A percentile compares a stretch with the other conserved stretches of the same genome.
Conservation (phyloP, 768 basidiomycete genomes). For the Dacryopinax spathularia region DNA sequence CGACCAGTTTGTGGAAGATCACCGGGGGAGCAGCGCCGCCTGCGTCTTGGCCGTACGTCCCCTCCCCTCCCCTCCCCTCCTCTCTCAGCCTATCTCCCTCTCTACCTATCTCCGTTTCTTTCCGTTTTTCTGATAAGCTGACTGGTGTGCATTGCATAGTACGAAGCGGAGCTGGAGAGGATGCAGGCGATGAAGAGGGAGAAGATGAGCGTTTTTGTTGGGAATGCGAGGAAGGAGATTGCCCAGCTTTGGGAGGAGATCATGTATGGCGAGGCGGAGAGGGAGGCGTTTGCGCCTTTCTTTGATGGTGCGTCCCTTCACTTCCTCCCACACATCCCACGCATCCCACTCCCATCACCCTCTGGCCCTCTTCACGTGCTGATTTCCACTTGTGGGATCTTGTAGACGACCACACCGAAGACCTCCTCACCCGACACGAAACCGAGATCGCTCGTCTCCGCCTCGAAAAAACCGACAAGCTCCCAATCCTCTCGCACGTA, state of each 20-base stretch:
- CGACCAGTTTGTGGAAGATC: conserved; percentile 77
- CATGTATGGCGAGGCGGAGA: conserved; percentile 71
- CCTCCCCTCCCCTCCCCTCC: neutral
- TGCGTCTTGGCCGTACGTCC: conserved; percentile 46
- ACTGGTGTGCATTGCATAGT: conserved; percentile 25
- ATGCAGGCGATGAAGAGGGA: conserved; percentile 82
- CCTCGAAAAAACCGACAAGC: conserved; percentile 67
- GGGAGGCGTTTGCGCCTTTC: conserved; percentile 65
- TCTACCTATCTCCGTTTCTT: neutral
- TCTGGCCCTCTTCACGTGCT: neutral
- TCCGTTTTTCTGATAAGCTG: neutral
- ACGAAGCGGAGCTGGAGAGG: conserved; percentile 77
- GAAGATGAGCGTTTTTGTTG: conserved; percentile 72
- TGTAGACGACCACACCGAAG: conserved; percentile 76
- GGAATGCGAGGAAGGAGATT: conserved; percentile 70
- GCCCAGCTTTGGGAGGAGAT: conserved; percentile 69
- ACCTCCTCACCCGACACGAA: conserved; percentile 70
- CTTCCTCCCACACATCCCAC: neutral
- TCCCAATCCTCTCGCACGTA: conserved; percentile 56
- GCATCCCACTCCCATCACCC: neutral
- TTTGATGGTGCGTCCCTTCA: conserved; percentile 48
- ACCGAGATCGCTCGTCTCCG: conserved; percentile 69
- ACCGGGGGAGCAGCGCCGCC: conserved; percentile 68
- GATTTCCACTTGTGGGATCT: too few relatives aligned
- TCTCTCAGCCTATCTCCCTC: too few relatives aligned